Evolutionary conservation across 2,329 filamentous ascomycete species (phyloP), one percentile per base, ranked within the genome.

Genomic region (Drechslerella coelobrocha): DNA sequence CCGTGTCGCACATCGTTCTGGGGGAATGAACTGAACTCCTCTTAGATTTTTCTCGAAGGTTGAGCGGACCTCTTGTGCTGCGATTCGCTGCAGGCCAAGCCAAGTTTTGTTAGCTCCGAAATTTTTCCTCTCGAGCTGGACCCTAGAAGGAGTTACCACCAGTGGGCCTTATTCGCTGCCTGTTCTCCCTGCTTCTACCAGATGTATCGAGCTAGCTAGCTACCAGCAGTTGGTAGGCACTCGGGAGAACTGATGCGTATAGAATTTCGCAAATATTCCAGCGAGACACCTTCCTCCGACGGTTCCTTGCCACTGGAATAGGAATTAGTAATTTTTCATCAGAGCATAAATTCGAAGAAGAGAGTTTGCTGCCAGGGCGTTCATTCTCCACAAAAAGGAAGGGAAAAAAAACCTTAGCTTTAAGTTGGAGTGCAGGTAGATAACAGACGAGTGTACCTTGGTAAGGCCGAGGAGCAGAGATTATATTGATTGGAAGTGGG

Each of bases 281-380:
- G 57, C 57, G 52, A 62, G 27, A 62, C 48, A 53, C 50, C 50
- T 62, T 55, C 51, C 59, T 39, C 45, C 24, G 23, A 43, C 59
- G 56, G 52, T 24, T 61, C 34, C 66, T 63, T 54, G 60, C 66
- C 66, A 71, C 66, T 61, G n/a, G 21, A 68, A 66, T 56, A 9
- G 29, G 53, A 29, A 24, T 41, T 57, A 52, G 56, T 29, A 50
- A 50, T 50, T 50, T 29, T 24, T 10, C 29, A 24, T 19, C 48
- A 23, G 19, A 39, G 7, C 17, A 39, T 39, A 39, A 39, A 39
- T 39, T 39, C 14, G 50, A 24, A 56, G 21, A 43, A 43, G 26
- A 56, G 29, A 53, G 26, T 37, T 19, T 19, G 50, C 21, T n/a
- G 10, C 9, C 23, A 31, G 14, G 21, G 29, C 29, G 12, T 12